Conservation (phyloP, 202 grass and related monocot genomes). For the Eragrostis tef region DNA sequence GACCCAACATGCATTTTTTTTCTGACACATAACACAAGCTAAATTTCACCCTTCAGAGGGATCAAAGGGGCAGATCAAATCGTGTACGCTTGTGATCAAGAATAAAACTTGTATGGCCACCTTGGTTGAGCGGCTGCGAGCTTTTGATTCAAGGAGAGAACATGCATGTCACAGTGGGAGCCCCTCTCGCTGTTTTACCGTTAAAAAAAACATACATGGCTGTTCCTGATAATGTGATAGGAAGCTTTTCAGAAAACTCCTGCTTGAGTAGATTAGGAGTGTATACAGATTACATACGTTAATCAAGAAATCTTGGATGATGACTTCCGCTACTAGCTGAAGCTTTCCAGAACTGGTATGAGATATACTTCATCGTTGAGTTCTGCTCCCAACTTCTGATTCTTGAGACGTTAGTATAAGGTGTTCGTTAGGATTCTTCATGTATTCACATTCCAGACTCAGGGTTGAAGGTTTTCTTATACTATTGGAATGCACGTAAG, state of each 20-base stretch:
- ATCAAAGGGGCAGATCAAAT: background rate
- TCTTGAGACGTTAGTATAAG: background rate
- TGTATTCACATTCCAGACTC: background rate
- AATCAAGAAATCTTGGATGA: background rate
- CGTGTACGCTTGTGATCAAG: background rate
- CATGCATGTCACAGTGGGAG: no score
- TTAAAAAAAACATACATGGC: no score
- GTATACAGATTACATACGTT: background rate
- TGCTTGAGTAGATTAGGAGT: background rate
- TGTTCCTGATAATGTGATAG: background rate
- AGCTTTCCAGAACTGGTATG: background rate
- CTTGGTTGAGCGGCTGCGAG: no score
- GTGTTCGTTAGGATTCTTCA: background rate
- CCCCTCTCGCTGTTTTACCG: no score
- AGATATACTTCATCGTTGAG: background rate
- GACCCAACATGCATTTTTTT: no score
- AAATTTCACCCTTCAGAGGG: background rate
- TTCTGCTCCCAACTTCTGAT: background rate
- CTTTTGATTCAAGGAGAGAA: no score
- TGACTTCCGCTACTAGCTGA: no score
- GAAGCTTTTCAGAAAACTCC: background rate
- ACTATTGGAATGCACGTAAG: background rate
- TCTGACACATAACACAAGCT: background rate
- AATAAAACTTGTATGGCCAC: background rate
- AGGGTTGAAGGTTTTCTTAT: background rate